Conservation (phyloP, 805 yeast species). For the Saccharomyces paradoxus region DNA sequence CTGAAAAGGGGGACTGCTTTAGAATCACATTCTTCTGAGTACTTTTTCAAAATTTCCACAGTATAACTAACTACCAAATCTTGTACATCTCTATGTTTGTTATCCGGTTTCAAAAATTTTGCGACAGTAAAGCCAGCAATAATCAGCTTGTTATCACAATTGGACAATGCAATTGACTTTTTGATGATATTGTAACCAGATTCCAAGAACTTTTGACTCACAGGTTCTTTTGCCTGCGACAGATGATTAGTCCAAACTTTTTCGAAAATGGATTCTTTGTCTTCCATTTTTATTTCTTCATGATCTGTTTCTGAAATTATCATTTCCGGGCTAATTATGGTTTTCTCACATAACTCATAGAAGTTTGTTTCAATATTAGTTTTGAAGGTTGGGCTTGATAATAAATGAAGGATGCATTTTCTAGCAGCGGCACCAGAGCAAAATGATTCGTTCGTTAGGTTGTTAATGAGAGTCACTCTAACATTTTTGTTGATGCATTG, state of each 20-base stretch:
- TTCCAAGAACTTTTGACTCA: conserved; percentile 11
- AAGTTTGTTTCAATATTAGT: conserved; percentile 43
- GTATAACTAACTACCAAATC: background rate
- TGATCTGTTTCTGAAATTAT: conserved; percentile 5
- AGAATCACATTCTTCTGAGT: background rate
- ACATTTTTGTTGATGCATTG: conserved; percentile 38
- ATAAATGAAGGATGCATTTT: conserved; percentile 26
- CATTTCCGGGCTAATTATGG: conserved; percentile 5
- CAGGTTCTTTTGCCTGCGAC: conserved; percentile 32
- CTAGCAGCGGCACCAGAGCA: conserved; percentile 1
- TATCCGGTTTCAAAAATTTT: background rate
- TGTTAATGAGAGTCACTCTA: conserved; percentile 25
- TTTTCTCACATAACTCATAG: conserved; percentile 10
- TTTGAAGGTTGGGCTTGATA: conserved; percentile 46
- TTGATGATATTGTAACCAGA: background rate
- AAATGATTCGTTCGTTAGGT: conserved; percentile 6
- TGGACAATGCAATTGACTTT: background rate
- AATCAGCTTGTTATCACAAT: background rate
- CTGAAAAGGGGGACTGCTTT: background rate
- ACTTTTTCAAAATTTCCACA: background rate
- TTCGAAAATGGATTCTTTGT: conserved; percentile 24
- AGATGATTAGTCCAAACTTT: conserved; percentile 36
- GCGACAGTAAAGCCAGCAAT: background rate
- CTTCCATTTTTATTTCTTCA: background rate
- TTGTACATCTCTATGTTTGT: background rate